phyloP scores from a whole-genome alignment of 352 stramenopile genomes.

The Pythium scleroteichum region DNA sequence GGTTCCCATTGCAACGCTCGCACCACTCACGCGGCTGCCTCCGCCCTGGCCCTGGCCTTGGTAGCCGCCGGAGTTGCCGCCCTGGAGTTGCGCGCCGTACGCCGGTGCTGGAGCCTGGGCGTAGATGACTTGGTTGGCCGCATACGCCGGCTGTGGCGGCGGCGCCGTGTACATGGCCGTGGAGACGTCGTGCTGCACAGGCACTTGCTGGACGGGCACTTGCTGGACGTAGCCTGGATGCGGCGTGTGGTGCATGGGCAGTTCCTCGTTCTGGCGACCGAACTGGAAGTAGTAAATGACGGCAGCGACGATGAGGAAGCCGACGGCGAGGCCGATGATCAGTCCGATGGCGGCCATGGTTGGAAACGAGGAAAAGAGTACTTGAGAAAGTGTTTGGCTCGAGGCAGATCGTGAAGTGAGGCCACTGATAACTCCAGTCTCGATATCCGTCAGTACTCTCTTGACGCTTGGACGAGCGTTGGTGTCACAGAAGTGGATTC shows the following conservation, averaged over 20 bases:
- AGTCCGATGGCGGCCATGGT: not conserved
- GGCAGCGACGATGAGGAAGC: not conserved
- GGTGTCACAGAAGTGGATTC: too few relatives aligned
- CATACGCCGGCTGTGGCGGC: not conserved
- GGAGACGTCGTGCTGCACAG: not conserved
- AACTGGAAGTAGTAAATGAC: slow-evolving; percentile 14
- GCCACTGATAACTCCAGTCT: not conserved
- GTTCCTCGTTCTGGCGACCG: not conserved
- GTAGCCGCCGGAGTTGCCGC: too few relatives aligned
- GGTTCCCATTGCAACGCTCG: too few relatives aligned
- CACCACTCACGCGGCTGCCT: too few relatives aligned
- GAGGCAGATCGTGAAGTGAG: not conserved
- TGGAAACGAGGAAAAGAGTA: not conserved
- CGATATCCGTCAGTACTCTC: too few relatives aligned
- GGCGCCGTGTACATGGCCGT: not conserved
- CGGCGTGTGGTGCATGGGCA: slow-evolving; percentile 6
- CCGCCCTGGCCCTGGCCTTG: too few relatives aligned
- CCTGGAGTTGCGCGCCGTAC: not conserved
- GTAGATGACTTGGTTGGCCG: slow-evolving; percentile 6
- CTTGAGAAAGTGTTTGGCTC: not conserved
- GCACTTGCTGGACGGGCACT: slow-evolving; percentile 3
- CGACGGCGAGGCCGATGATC: not conserved
- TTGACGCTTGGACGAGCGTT: too few relatives aligned
- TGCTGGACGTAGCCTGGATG: slow-evolving; percentile 7
- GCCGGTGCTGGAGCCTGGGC: not conserved